These are phyloP conservation scores for Tuber microsphaerosporum DNA, from an alignment of 495 filamentous ascomycete species.

Conservation along the genomic window DNA sequence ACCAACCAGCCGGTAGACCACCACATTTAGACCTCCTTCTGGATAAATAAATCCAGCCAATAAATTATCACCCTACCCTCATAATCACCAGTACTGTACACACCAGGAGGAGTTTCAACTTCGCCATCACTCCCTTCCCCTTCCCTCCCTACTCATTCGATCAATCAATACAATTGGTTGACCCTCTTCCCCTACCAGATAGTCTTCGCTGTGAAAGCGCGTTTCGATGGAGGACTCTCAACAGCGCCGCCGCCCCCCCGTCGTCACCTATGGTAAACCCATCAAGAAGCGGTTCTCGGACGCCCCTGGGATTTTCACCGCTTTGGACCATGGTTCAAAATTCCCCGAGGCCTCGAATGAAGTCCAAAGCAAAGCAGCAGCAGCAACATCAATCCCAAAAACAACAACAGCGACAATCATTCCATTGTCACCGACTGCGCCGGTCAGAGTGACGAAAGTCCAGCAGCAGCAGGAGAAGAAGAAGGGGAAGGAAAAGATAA, in stretches of 20 bases:
- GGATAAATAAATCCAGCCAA: background rate
- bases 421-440: constrained; percentile 7
- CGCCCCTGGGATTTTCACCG: constrained; percentile 21
- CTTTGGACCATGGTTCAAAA: background rate
- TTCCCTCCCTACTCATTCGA: background rate
- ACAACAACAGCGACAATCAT: constrained; percentile 21
- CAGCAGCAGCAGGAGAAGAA: background rate
- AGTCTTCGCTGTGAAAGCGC: constrained; percentile 11
- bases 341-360: background rate
- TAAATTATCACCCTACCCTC: background rate
- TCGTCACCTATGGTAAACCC: constrained; percentile 31
- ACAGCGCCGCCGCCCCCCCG: constrained; percentile 28
- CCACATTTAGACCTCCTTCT: background rate
- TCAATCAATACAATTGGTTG: background rate
- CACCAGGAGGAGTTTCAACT: background rate
- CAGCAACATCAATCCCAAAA: constrained; percentile 3
- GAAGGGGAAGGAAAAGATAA: background rate
- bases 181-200: background rate
- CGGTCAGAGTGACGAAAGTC: constrained; percentile 4
- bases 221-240: constrained; percentile 31
- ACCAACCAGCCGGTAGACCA: background rate
- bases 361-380: constrained; percentile 11
- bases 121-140: background rate
- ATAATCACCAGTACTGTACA: background rate
- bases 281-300: constrained; percentile 26